Evolutionary conservation across 768 basidiomycete genomes (phyloP), one percentile per base, ranked within the genome.

Genomic region (Pisolithus tinctorius): DNA sequence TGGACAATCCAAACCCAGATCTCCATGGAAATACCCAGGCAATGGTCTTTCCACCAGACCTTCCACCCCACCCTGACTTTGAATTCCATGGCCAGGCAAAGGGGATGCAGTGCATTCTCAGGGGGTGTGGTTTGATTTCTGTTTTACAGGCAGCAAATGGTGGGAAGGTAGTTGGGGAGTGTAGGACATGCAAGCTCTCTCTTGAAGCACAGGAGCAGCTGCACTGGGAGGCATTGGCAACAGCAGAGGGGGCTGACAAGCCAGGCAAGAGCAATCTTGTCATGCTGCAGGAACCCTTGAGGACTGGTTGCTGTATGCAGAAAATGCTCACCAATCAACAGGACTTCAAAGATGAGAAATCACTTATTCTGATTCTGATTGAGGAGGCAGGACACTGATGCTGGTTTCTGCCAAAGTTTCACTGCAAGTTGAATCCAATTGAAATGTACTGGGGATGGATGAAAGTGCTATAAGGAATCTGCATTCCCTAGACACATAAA

Each of bases 331-430:
- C 52, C 14, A 49, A 49, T 25, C 60, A 63, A 43, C 48, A 51
- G 7, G 62, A 60, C 42, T 60, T 62, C 13, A 48, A 47, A 45
- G 46, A 37, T 6, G 58, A 63, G 42, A 63, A 60, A 34, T 57
- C 60, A 11, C 34, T 58, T 6, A 17, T 63, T 16, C 60, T 61
- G 48, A 7, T 53, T 8, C 14, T 59, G 26, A 56, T 61, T 17
- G 55, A 63, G 55, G 55, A 25, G 46, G 58, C 49, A 48, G 62
- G 60, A 1, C 58, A 62, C 49, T 52, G 23, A 7, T 54, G 52
- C 34, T 37, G 11, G 29, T 54, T 49, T 36, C 37, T 54, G 13
- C 58, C 56, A 3, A 59, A 59, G 40, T 60, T 56, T 37, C 56
- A 58, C 27, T 58, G 58, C 36, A 29, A 55, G 20, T n/a, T 55